A percentile compares a stretch with the other conserved stretches of the same genome.
phyloP scores from a whole-genome alignment of 1,284 basidiomycete genomes.

The Ganoderma resinaceum region DNA sequence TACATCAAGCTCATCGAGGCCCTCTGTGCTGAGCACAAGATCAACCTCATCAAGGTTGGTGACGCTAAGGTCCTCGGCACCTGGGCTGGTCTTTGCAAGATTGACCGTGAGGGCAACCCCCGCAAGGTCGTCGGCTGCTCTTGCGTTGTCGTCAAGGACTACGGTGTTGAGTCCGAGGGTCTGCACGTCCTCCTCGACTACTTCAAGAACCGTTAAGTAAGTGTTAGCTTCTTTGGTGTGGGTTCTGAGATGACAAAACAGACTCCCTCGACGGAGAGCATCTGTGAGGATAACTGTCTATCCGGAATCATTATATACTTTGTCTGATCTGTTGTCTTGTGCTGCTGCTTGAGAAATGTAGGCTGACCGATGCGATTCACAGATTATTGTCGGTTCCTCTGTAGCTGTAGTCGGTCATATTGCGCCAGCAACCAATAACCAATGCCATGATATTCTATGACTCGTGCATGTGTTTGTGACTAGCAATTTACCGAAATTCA shows the following conservation, averaged over 20 bases:
- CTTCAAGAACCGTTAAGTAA: constrained; percentile 89
- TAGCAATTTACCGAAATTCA: neutral
- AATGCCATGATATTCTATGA: constrained; percentile 21
- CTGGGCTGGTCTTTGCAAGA: constrained; percentile 99
- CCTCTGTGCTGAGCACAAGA: constrained; percentile 98
- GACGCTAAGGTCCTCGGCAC: constrained; percentile 98
- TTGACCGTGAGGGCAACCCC: constrained; percentile 98
- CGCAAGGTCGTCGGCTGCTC: constrained; percentile 97
- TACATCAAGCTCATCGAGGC: constrained; percentile 99
- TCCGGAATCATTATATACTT: constrained; percentile 82
- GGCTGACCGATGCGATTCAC: neutral
- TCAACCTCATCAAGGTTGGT: constrained; percentile 98
- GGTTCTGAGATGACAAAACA: constrained; percentile 72
- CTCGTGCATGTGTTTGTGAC: neutral
- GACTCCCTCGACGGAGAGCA: constrained; percentile 88
- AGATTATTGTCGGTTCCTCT: constrained; percentile 23
- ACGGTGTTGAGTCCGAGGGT: constrained; percentile 95
- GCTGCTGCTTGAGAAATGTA: neutral
- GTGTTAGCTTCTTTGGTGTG: constrained; percentile 27
- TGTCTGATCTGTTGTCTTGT: constrained; percentile 58
- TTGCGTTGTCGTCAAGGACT: constrained; percentile 99
- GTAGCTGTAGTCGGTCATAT: constrained; percentile 23
- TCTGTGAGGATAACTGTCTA: constrained; percentile 77
- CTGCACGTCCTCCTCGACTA: constrained; percentile 97
- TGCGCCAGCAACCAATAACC: constrained; percentile 8